Percentiles rank a stretch among this genome's conserved stretches.
phyloP scores from a whole-genome alignment of 2,329 filamentous ascomycete species.

The Aspergillus udagawae region DNA sequence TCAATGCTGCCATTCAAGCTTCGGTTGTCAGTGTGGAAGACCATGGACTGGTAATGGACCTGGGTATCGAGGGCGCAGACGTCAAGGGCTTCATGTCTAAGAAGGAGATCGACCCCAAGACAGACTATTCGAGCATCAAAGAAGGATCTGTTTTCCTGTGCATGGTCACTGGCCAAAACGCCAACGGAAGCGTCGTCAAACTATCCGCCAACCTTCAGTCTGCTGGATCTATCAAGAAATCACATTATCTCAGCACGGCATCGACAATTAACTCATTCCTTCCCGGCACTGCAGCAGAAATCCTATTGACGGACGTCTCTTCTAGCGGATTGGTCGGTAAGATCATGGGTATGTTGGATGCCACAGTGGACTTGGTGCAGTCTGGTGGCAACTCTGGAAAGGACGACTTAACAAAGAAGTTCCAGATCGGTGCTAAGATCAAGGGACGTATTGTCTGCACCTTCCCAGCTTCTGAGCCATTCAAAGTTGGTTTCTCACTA shows the following conservation, averaged over 20 bases:
- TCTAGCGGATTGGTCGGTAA: constrained; percentile 78
- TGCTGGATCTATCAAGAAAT: constrained; percentile 62
- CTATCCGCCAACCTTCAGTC: constrained; percentile 71
- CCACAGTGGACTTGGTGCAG: constrained; percentile 86
- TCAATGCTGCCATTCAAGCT: constrained; percentile 77
- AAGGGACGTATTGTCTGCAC: constrained; percentile 85
- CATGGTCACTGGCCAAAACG: constrained; percentile 68
- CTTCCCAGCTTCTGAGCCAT: constrained; percentile 72
- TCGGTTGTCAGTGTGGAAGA: constrained; percentile 91
- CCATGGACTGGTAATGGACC: constrained; percentile 88
- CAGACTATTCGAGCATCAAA: constrained; percentile 66
- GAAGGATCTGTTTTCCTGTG: constrained; percentile 84
- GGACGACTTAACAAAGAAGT: constrained; percentile 69
- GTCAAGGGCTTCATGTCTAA: constrained; percentile 80
- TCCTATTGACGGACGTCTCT: constrained; percentile 74
- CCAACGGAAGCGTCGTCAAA: constrained; percentile 80
- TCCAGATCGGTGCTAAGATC: constrained; percentile 77
- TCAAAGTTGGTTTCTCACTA: constrained; percentile 82
- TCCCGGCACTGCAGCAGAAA: constrained; percentile 83
- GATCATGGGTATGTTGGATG: constrained; percentile 85
- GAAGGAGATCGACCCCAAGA: constrained; percentile 68
- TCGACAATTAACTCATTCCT: constrained; percentile 87
- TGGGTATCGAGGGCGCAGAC: constrained; percentile 66
- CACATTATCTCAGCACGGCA: constrained; percentile 66
- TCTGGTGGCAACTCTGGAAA: constrained; percentile 70